phyloP scores from a whole-genome alignment of 306 rosid genomes.

The Acacia confusa region DNA sequence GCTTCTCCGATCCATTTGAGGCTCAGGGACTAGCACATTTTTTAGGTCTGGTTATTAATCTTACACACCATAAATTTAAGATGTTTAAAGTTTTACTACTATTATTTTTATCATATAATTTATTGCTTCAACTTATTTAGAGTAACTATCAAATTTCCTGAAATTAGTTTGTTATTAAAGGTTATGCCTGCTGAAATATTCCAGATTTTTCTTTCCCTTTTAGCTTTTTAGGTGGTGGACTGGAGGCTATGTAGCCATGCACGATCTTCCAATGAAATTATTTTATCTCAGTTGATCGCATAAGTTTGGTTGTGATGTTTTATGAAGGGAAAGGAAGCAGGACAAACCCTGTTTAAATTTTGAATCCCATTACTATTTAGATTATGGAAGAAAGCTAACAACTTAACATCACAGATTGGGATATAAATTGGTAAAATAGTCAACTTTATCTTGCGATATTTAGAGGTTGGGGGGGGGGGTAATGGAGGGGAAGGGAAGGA shows the following conservation, averaged over 20 bases:
- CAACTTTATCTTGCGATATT: not conserved
- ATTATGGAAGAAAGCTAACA: not conserved
- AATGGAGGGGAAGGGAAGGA: not conserved
- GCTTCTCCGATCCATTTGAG: constrained; percentile 87
- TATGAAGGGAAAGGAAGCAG: not conserved
- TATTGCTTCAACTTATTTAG: not conserved
- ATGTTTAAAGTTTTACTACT: not conserved
- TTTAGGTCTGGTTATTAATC: constrained; percentile 56
- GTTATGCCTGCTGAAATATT: not conserved
- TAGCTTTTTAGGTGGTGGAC: not conserved
- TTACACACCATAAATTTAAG: not conserved
- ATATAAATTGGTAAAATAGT: not conserved
- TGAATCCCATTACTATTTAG: not conserved
- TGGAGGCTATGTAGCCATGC: not conserved
- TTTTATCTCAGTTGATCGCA: not conserved
- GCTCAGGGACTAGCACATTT: constrained; percentile 98
- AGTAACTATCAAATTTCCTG: not conserved
- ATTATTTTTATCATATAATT: not conserved
- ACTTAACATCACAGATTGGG: not conserved
- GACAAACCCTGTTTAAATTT: not conserved
- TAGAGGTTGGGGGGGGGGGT: not conserved
- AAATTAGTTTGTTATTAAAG: not conserved
- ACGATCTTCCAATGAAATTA: not conserved
- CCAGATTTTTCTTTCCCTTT: not conserved
- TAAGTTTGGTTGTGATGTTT: not conserved